Conservation (phyloP, 2,329 filamentous ascomycete genomes). For the Emmonsia crescens region DNA sequence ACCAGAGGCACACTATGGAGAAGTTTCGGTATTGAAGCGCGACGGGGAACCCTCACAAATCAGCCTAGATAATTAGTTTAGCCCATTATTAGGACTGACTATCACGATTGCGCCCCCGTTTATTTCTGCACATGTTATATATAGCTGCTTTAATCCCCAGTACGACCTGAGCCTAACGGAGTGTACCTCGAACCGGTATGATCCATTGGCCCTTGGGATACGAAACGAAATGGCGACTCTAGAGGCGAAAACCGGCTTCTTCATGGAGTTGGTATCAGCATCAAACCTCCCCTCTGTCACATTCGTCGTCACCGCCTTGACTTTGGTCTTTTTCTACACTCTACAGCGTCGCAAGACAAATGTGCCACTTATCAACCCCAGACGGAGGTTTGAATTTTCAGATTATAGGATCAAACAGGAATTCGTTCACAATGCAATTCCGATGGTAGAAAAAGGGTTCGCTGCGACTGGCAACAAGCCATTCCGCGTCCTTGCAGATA, state of each 20-base stretch:
- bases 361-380: neutral
- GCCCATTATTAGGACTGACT: neutral
- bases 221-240: neutral
- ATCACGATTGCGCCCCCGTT: neutral
- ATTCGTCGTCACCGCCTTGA: neutral
- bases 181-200: neutral
- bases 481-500: neutral
- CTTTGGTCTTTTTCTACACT: neutral
- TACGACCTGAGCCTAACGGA: no score
- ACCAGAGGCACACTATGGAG: neutral
- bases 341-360: neutral
- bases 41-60: no score
- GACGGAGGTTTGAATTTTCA: conserved; percentile 2
- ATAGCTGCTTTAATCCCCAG: neutral
- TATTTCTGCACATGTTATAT: neutral
- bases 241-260: neutral
- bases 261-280: neutral
- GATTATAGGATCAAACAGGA: neutral
- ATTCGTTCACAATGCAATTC: neutral
- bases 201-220: no score
- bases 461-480: conserved; percentile 3
- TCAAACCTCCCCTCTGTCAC: neutral
- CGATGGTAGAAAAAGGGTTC: neutral
- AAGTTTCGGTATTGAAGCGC: neutral
- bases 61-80: neutral